phyloP scores from a whole-genome alignment of 768 basidiomycete genomes.

The Mycena sanguinolenta region DNA sequence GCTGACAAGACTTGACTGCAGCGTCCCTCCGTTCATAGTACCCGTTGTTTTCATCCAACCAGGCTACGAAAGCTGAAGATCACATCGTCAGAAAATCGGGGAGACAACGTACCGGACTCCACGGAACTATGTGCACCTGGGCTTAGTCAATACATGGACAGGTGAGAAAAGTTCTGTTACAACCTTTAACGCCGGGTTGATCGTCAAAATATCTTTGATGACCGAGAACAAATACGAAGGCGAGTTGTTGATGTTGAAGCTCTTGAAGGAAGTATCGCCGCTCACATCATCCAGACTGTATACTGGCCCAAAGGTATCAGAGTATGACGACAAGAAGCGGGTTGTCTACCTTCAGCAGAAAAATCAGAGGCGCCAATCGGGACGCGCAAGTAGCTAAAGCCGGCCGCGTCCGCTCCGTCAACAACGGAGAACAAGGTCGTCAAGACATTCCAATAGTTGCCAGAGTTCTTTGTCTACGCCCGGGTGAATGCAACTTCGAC shows the following conservation, averaged over 20 bases:
- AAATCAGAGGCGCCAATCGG: slow-evolving; percentile 84
- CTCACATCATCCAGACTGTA: slow-evolving; percentile 74
- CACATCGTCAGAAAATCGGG: background rate
- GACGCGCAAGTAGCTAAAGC: slow-evolving; percentile 77
- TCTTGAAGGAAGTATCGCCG: slow-evolving; percentile 69
- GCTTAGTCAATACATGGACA: background rate
- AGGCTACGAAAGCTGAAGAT: slow-evolving; percentile 60
- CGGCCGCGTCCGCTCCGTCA: slow-evolving; percentile 73
- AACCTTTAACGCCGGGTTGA: slow-evolving; percentile 59
- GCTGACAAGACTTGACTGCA: slow-evolving; percentile 44
- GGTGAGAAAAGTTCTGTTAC: slow-evolving; percentile 19
- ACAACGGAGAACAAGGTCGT: slow-evolving; percentile 71
- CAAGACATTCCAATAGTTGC: slow-evolving; percentile 72
- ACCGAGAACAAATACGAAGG: slow-evolving; percentile 77
- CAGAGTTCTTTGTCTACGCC: slow-evolving; percentile 61
- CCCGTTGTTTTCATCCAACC: slow-evolving; percentile 83
- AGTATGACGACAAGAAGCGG: slow-evolving; percentile 45
- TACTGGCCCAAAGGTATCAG: no score
- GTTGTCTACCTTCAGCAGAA: slow-evolving; percentile 62
- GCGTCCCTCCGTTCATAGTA: slow-evolving; percentile 78
- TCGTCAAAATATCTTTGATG: slow-evolving; percentile 70
- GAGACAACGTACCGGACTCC: slow-evolving; percentile 73
- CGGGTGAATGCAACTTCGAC: background rate
- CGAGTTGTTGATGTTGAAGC: slow-evolving; percentile 71
- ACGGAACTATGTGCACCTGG: slow-evolving; percentile 70